A percentile compares a stretch with the other conserved stretches of the same genome.
These are phyloP conservation scores for Leersia perrieri DNA, from an alignment of 176 grass and related monocot genomes.

Conservation along the genomic window DNA sequence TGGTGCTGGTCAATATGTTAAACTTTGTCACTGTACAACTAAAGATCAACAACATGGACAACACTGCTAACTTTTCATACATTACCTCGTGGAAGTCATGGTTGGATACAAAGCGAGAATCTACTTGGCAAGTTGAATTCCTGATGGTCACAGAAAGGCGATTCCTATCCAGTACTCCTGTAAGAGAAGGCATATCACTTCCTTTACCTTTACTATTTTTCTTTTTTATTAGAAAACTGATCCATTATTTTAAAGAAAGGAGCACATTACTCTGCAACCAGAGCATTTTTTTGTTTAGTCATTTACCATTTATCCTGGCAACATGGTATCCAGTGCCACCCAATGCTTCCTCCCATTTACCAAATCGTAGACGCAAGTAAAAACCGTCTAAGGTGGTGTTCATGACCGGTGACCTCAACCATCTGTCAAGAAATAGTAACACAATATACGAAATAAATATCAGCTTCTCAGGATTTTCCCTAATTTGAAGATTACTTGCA, in stretches of 20 bases:
- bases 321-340: constrained; percentile 88
- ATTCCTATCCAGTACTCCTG: constrained; percentile 69
- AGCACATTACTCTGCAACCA: constrained; percentile 14
- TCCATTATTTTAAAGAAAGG: not conserved
- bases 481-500: constrained; percentile 3
- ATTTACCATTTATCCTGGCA: constrained; percentile 82
- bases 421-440: constrained; percentile 54
- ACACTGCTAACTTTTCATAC: constrained; percentile 3
- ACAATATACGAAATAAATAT: constrained; percentile 22
- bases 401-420: constrained; percentile 59
- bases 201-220: not conserved
- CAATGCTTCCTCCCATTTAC: constrained; percentile 82
- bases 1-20: too few species aligned
- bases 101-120: constrained; percentile 84
- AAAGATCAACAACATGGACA: not conserved
- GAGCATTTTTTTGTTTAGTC: constrained; percentile 4
- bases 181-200: constrained; percentile 41
- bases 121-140: constrained; percentile 62
- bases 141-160: constrained; percentile 73
- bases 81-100: constrained; percentile 88
- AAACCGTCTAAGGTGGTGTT: constrained; percentile 66
- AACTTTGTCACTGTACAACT: too few species aligned
- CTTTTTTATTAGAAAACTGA: too few species aligned
- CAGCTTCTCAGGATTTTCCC: not conserved
- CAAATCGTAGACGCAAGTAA: constrained; percentile 80